Conservation (phyloP, 257 asterid genomes). For the Ilex asprella region DNA sequence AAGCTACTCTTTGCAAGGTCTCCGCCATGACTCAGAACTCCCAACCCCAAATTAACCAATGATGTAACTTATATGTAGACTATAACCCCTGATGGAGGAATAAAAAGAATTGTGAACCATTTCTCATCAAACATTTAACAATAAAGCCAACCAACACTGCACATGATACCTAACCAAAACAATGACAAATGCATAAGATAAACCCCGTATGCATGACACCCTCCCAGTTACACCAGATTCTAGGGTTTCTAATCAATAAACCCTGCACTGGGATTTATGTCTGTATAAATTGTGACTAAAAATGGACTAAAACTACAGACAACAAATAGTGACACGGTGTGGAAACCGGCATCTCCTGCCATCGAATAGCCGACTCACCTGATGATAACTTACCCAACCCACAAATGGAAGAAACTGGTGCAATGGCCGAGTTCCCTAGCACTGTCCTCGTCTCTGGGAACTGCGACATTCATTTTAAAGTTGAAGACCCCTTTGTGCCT, state of each 20-base stretch:
- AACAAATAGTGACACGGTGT: not conserved
- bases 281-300: not conserved
- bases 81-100: no score
- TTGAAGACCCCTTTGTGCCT: conserved; percentile 16
- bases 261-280: no score
- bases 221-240: no score
- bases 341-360: conserved; percentile 15
- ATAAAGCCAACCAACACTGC: no score
- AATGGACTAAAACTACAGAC: conserved; percentile 2
- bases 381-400: not conserved
- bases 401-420: conserved; percentile 10
- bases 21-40: conserved; percentile 4
- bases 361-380: conserved; percentile 11
- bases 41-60: conserved; percentile 8
- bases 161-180: no score
- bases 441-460: conserved; percentile 14
- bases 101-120: no score
- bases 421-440: conserved; percentile 19
- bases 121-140: no score
- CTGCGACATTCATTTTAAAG: conserved; percentile 14
- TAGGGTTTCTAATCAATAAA: no score
- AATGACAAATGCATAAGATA: no score
- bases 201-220: no score
- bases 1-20: conserved; percentile 2
- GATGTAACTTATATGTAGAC: not conserved